Evolutionary conservation across 75 land plant species (phyloP).

Genomic region (Cryptomeria japonica): DNA sequence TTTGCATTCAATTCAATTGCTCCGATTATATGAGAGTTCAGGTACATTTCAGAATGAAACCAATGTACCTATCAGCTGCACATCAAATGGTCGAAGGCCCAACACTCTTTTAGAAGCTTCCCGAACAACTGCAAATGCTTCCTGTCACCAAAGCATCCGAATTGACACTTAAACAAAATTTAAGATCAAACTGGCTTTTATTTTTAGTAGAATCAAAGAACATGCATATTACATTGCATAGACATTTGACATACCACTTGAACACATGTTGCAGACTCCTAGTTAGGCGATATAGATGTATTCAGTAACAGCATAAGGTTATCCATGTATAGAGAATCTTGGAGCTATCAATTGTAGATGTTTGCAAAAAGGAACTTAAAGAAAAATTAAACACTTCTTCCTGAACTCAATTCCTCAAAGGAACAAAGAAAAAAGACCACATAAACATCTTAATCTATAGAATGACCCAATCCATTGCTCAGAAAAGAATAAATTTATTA

Average conservation of each 20-base stretch:
- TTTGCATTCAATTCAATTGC: neutral
- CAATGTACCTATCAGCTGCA: conserved; percentile 87
- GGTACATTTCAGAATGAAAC: neutral
- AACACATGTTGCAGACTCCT: neutral
- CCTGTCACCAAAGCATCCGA: conserved; percentile 44
- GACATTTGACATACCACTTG: neutral
- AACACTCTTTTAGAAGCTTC: conserved; percentile 97
- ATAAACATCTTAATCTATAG: neutral
- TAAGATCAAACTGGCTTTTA: neutral
- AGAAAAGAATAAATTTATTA: neutral
- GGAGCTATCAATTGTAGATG: neutral
- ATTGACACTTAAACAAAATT: neutral
- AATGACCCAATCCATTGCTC: neutral
- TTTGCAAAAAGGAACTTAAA: neutral
- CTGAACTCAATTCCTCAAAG: neutral
- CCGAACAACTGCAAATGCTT: conserved; percentile 97
- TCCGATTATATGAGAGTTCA: neutral
- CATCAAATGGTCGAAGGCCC: conserved; percentile 98
- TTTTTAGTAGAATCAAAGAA: neutral
- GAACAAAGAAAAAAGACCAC: neutral
- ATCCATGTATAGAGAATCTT: neutral
- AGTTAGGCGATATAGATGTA: neutral
- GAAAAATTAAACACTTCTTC: neutral
- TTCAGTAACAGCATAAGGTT: neutral
- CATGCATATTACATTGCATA: neutral